Evolutionary conservation across 1,139 yeast genomes (phyloP), one percentile per base, ranked within the genome.

Genomic region (Arxiozyma heterogenica): DNA sequence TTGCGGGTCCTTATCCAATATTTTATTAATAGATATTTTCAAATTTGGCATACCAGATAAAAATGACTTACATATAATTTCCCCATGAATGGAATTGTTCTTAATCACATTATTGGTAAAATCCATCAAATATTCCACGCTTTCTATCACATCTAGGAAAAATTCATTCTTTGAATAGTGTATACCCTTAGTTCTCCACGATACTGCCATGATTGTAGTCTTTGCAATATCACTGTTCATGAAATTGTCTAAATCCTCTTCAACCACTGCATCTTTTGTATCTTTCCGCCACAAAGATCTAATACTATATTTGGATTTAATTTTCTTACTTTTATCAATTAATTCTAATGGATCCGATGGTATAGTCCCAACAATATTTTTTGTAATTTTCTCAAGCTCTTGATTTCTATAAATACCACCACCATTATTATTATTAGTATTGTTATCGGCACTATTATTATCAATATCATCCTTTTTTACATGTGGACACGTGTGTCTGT

Each of bases 151-250:
- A 67, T 86, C 90, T 61, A 86, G 76, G 63, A 84, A 86, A 54
- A 89, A 83, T 67, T 86, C 94, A 65, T 86, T 86, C 66, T 84
- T 86, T 61, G 82, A 82, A 65, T 86, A 86, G 58, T 75, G 75
- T n/a, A 86, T 84, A 11, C 93, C 93, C 61, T 84, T 88, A 50
- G 87, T 84, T 69, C 95, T 78, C 95, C 94, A 86, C 45, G 87
- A 82, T 4, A 86, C 80, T 11, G 84, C 79, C 62, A 82, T 83
- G 43, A 89, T 85, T 12, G 88, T 79, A 0, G 91, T 85, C 62
- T 84, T 81, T 3, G 90, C 73, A 17, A 86, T 79, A 20, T 86
- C 79, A 49, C 87, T 80, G 63, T 86, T 85, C 56, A 84, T 74
- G 44, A 61, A 64, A 6, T 59, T 60, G 48, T 68, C 71, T 45